phyloP scores from a whole-genome alignment of 495 filamentous ascomycete genomes.

The Neurospora sp. region DNA sequence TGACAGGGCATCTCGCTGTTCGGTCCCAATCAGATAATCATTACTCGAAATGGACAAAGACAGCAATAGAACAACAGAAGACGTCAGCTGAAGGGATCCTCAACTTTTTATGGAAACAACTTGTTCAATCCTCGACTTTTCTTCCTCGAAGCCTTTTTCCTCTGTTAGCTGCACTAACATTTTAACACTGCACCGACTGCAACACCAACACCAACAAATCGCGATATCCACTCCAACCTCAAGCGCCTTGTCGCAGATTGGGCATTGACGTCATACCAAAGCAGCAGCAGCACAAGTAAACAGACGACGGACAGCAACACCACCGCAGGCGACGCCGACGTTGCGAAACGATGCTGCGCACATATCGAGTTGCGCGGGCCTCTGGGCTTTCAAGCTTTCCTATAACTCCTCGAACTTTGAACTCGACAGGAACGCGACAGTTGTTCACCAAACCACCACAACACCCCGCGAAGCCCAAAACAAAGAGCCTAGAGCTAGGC shows the following conservation, averaged over 20 bases:
- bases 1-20: background rate
- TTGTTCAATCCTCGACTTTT: background rate
- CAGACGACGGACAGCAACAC: background rate
- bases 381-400: background rate
- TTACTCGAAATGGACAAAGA: background rate
- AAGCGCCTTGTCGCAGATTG: background rate
- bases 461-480: background rate
- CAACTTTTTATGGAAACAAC: background rate
- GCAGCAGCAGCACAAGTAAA: background rate
- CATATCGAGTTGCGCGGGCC: conserved; percentile 1
- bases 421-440: background rate
- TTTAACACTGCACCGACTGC: background rate
- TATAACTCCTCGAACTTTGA: background rate
- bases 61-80: background rate
- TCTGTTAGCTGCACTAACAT: background rate
- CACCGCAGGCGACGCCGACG: background rate
- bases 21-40: background rate
- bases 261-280: conserved; percentile 5
- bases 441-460: background rate
- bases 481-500: background rate
- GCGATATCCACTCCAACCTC: background rate
- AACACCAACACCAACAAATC: background rate
- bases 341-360: conserved; percentile 4
- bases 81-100: background rate
- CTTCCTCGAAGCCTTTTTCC: background rate